Evolutionary conservation across 345 rosid genomes (phyloP).

Genomic region (Eucalyptus sideroxylon): DNA sequence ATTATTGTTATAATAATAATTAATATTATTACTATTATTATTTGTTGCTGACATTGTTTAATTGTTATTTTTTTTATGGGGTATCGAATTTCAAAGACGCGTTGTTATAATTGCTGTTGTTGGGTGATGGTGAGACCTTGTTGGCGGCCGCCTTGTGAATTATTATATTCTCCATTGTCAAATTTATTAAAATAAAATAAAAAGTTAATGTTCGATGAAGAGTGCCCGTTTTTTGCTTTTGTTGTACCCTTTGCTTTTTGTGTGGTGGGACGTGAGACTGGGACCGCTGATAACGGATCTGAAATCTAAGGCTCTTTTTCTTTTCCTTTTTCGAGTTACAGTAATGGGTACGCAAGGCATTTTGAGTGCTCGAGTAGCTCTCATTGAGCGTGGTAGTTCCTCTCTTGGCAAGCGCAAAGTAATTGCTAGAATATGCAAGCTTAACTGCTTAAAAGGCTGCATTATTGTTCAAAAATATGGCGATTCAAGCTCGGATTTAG

Average conservation of each 20-base stretch:
- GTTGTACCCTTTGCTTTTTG: background rate
- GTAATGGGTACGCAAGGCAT: background rate
- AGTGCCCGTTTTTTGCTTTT: background rate
- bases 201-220: background rate
- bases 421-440: background rate
- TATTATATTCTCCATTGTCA: background rate
- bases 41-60: background rate
- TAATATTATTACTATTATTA: background rate
- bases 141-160: background rate
- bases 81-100: constrained; percentile 6
- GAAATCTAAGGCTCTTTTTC: background rate
- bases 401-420: background rate
- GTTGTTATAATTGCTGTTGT: constrained; percentile 19
- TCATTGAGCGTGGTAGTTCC: background rate
- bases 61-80: background rate
- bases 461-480: accelerated
- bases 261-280: background rate
- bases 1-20: too few species aligned
- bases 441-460: accelerated
- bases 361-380: background rate
- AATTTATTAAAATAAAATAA: accelerated
- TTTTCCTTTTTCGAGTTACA: background rate
- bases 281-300: constrained; percentile 3
- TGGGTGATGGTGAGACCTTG: background rate
- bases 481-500: background rate